These are phyloP conservation scores for Anacardium occidentale DNA, from an alignment of 345 rosid genomes.

Conservation along the genomic window DNA sequence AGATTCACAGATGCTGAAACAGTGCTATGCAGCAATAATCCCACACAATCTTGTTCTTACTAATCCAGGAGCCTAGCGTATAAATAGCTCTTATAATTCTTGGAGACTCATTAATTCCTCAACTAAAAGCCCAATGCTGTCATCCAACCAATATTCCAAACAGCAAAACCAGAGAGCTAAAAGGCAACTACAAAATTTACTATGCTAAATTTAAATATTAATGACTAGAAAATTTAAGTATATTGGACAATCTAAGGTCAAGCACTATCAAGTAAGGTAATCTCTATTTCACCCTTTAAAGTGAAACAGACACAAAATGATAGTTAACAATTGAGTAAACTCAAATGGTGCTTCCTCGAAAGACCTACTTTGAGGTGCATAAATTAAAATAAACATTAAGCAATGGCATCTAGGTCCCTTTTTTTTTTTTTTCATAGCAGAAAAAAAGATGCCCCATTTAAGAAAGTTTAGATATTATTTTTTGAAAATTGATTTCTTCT, in stretches of 20 bases:
- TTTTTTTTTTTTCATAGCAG: not conserved
- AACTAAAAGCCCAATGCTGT: not conserved
- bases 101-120: slow-evolving; percentile 17
- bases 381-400: not conserved
- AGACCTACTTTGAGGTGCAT: too few relatives aligned
- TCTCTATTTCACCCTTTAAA: not conserved
- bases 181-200: not conserved
- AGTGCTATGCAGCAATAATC: slow-evolving; percentile 7
- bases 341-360: not conserved
- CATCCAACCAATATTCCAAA: not conserved
- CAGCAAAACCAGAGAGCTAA: not conserved
- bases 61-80: not conserved
- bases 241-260: not conserved
- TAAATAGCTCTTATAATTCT: slow-evolving; percentile 10
- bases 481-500: not conserved
- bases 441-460: not conserved
- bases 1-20: not conserved
- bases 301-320: not conserved
- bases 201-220: not conserved
- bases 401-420: not conserved
- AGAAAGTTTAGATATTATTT: not conserved
- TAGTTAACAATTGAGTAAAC: not conserved
- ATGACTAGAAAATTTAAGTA: not conserved
- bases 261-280: not conserved
- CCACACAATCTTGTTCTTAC: not conserved